Evolutionary conservation across 1,284 basidiomycete genomes (phyloP).

Genomic region (Apiotrichum porosum): DNA sequence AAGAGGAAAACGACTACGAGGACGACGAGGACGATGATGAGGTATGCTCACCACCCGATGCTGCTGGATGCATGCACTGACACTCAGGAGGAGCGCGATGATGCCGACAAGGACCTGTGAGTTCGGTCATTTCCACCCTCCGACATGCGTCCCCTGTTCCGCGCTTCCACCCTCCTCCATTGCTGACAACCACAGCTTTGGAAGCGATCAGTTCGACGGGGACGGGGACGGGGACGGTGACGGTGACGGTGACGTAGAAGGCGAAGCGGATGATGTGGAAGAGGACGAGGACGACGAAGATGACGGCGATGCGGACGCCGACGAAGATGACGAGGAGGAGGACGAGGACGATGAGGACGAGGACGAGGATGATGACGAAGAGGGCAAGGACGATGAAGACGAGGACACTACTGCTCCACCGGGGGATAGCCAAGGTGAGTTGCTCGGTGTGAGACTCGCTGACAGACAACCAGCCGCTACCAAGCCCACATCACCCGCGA

Average conservation of each 20-base stretch:
- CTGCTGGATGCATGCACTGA: conserved; percentile 3
- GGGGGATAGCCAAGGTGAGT: neutral
- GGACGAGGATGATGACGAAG: conserved; percentile 15
- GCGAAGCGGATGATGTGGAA: conserved; percentile 24
- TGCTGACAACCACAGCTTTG: conserved; percentile 10
- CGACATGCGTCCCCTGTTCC: no score
- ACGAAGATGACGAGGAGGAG: conserved; percentile 20
- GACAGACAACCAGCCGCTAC: neutral
- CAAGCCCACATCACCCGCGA: neutral
- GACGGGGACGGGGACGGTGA: conserved; percentile 19
- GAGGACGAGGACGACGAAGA: conserved; percentile 19
- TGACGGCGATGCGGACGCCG: conserved; percentile 17
- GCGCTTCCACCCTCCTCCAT: no score
- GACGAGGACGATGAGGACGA: conserved; percentile 22
- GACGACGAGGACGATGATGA: conserved; percentile 21
- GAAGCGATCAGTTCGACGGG: conserved; percentile 12
- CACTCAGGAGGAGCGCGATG: conserved; percentile 18
- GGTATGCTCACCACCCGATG: neutral
- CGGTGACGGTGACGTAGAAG: conserved; percentile 21
- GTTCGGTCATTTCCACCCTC: no score
- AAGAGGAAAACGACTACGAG: conserved; percentile 31
- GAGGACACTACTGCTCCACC: conserved; percentile 4
- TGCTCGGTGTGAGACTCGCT: no score
- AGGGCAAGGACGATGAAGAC: conserved; percentile 18
- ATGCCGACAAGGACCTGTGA: conserved; percentile 23